phyloP scores from a whole-genome alignment of 1,284 basidiomycete genomes.

The Rhodotorula sp. region DNA sequence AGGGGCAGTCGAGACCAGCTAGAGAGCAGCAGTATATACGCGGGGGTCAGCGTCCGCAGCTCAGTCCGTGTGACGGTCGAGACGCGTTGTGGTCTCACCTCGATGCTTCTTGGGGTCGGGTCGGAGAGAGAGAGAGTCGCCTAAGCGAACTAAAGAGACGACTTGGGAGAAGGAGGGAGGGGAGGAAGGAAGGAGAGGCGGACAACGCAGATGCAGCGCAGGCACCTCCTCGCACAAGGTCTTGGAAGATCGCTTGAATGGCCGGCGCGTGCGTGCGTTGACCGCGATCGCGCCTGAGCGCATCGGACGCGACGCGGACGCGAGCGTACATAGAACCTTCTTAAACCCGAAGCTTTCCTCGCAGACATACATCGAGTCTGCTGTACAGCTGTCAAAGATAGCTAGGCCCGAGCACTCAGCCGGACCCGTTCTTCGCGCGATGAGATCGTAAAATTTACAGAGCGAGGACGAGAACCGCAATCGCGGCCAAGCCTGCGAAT shows the following conservation, averaged over 20 bases:
- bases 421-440: background rate
- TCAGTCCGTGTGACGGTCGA: too few species aligned
- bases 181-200: background rate
- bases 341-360: too few species aligned
- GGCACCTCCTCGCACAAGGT: too few species aligned
- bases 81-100: background rate
- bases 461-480: background rate
- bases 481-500: background rate
- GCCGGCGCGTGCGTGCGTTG: background rate
- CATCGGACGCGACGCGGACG: background rate
- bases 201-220: too few species aligned
- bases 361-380: too few species aligned
- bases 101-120: background rate
- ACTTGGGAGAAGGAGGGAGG: background rate
- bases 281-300: too few species aligned
- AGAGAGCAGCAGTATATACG: too few species aligned
- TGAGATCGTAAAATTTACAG: background rate
- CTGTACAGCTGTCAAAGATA: too few species aligned
- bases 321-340: background rate
- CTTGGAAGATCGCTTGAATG: too few species aligned
- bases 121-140: background rate
- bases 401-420: too few species aligned
- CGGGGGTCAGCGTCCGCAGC: background rate
- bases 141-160: too few species aligned
- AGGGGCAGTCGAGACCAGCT: conserved; percentile 14